Evolutionary conservation across 345 rosid genomes (phyloP).

Genomic region (Gossypium australe): DNA sequence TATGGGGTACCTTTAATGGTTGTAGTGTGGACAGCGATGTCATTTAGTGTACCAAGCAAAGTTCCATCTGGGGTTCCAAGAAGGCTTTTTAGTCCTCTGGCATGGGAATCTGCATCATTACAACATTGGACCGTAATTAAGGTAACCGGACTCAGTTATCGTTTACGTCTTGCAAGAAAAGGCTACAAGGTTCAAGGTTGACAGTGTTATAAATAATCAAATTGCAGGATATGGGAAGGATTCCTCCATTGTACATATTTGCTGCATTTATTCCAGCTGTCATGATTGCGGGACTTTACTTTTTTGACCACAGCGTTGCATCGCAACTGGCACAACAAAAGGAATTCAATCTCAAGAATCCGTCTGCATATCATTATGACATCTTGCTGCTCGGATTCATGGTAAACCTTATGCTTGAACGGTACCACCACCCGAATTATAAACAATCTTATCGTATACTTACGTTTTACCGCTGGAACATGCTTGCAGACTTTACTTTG

Average conservation of each 20-base stretch:
- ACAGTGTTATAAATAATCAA: neutral
- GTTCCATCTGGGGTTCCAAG: constrained; percentile 75
- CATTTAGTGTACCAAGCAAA: constrained; percentile 38
- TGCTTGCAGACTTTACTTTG: constrained; percentile 65
- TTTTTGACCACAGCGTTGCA: constrained; percentile 80
- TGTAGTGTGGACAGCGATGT: constrained; percentile 63
- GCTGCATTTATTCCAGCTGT: constrained; percentile 66
- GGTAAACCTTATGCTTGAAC: constrained; percentile 32
- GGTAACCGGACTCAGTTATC: constrained; percentile 22
- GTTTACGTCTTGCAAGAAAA: neutral
- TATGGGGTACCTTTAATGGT: constrained; percentile 91
- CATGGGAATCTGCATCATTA: constrained; percentile 26
- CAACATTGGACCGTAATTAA: constrained; percentile 69
- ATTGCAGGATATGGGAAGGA: constrained; percentile 62
- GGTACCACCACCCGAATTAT: neutral
- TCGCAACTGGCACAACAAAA: constrained; percentile 80
- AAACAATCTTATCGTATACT: neutral
- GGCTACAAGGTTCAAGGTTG: too few species aligned
- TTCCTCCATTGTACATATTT: constrained; percentile 54
- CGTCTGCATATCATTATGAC: constrained; percentile 76
- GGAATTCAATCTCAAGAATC: constrained; percentile 80
- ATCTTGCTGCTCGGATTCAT: constrained; percentile 59
- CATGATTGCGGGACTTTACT: constrained; percentile 79
- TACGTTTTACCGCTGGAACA: neutral
- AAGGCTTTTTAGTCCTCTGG: constrained; percentile 59